Evolutionary conservation across 164 flowering plant species (phyloP).

Genomic region (Buxus sempervirens): DNA sequence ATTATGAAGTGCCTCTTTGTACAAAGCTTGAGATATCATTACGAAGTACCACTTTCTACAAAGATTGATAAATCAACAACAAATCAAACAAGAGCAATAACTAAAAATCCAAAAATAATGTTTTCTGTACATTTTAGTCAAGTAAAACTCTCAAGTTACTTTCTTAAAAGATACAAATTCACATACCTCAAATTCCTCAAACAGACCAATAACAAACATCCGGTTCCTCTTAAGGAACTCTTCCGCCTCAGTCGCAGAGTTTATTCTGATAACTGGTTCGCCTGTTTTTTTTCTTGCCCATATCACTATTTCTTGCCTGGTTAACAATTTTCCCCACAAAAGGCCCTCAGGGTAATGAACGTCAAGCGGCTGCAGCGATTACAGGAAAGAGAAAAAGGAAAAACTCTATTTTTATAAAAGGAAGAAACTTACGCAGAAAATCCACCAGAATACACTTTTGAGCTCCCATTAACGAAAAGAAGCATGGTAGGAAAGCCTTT

Average conservation of each 20-base stretch:
- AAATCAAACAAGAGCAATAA: too few species aligned
- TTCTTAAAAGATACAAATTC: not conserved
- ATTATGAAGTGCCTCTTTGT: too few species aligned
- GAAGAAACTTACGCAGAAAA: conserved; percentile 51
- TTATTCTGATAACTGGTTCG: conserved; percentile 59
- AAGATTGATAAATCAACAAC: too few species aligned
- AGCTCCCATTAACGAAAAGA: conserved; percentile 71
- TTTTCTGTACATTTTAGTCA: not conserved
- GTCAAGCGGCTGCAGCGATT: not conserved
- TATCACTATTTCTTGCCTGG: conserved; percentile 80
- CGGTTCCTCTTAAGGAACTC: conserved; percentile 53
- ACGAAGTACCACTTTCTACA: too few species aligned
- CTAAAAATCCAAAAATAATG: too few species aligned
- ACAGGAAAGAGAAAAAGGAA: not conserved
- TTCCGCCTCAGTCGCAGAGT: conserved; percentile 49
- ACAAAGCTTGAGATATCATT: too few species aligned
- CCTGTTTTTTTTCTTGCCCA: conserved; percentile 93
- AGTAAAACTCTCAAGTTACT: not conserved
- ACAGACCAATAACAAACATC: conserved; percentile 56
- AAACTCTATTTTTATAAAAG: conserved; percentile 1
- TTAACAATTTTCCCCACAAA: conserved; percentile 7
- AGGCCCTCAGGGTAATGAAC: not conserved
- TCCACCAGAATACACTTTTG: conserved; percentile 74
- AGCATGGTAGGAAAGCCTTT: conserved; percentile 91
- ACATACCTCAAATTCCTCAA: conserved; percentile 76